A percentile compares a stretch with the other conserved stretches of the same genome.
Conservation (phyloP, 1,284 basidiomycete species). For the Trametes pubescens region DNA sequence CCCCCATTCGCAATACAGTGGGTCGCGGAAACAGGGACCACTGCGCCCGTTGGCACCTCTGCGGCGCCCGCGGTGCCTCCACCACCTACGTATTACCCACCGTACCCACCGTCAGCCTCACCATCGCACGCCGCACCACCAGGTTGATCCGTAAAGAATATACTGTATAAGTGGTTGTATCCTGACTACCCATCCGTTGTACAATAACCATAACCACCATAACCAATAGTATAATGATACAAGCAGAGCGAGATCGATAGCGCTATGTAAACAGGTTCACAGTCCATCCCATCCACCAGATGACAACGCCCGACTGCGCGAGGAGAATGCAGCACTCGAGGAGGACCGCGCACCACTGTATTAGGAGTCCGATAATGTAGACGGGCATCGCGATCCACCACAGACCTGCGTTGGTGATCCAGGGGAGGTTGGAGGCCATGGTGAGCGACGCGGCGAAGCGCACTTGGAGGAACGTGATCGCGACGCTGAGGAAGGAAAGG, state of each 20-base stretch:
- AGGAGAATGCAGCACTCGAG: conserved; percentile 62
- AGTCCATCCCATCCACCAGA: conserved; percentile 79
- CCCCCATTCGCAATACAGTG: background rate
- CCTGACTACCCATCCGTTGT: conserved; percentile 8
- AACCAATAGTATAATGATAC: conserved; percentile 34
- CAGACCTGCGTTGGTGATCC: conserved; percentile 63
- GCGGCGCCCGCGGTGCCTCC: too few species aligned
- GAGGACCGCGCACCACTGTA: conserved; percentile 69
- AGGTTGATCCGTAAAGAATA: background rate
- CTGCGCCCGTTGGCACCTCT: background rate
- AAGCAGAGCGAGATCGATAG: conserved; percentile 28
- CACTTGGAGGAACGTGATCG: conserved; percentile 58
- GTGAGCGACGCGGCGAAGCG: conserved; percentile 61
- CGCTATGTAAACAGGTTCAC: conserved; percentile 56
- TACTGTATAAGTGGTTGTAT: background rate
- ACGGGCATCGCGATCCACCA: conserved; percentile 68
- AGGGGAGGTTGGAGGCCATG: conserved; percentile 57
- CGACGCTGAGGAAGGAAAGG: conserved; percentile 55
- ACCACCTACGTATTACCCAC: background rate
- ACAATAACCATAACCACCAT: conserved; percentile 18
- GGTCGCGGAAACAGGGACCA: background rate
- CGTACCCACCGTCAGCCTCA: background rate
- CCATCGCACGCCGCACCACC: background rate
- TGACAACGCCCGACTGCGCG: conserved; percentile 60
- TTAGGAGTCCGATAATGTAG: conserved; percentile 63